Conservation (phyloP, 768 basidiomycete species). For the Mycena latifolia region DNA sequence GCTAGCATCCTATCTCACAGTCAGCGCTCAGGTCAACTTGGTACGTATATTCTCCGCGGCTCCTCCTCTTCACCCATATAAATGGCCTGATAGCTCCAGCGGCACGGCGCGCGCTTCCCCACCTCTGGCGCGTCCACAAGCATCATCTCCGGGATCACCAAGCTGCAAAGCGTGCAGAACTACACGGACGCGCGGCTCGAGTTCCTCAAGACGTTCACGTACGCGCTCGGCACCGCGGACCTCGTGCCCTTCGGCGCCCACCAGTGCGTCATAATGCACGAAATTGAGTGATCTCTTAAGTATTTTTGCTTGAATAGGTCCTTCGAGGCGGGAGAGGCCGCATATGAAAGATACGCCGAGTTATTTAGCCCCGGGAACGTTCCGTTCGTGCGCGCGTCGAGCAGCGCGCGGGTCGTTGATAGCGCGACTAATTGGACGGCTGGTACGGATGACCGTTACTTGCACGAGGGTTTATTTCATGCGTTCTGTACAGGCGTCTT, state of each 20-base stretch:
- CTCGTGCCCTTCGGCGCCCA: conserved; percentile 75
- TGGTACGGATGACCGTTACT: conserved; percentile 51
- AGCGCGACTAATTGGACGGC: conserved; percentile 79
- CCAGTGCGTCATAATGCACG: conserved; percentile 74
- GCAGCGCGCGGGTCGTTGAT: conserved; percentile 68
- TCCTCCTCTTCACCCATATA: background rate
- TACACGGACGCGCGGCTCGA: conserved; percentile 60
- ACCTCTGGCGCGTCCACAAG: conserved; percentile 58
- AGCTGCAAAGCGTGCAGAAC: conserved; percentile 61
- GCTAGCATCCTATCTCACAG: background rate
- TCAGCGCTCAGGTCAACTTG: conserved; percentile 72
- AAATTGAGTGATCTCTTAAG: no score
- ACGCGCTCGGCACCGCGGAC: conserved; percentile 66
- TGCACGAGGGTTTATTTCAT: no score
- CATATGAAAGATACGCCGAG: conserved; percentile 55
- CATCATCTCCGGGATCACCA: conserved; percentile 63
- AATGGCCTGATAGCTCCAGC: conserved; percentile 67
- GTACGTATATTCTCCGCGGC: conserved; percentile 50
- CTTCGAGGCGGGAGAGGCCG: conserved; percentile 49
- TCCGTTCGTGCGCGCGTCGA: conserved; percentile 65
- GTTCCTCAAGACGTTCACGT: conserved; percentile 71
- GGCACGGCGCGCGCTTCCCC: conserved; percentile 86
- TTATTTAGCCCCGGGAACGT: conserved; percentile 49
- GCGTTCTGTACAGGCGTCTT: conserved; percentile 51
- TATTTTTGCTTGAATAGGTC: conserved; percentile 41